phyloP scores from a whole-genome alignment of 768 basidiomycete species.

The Suillus subluteus region DNA sequence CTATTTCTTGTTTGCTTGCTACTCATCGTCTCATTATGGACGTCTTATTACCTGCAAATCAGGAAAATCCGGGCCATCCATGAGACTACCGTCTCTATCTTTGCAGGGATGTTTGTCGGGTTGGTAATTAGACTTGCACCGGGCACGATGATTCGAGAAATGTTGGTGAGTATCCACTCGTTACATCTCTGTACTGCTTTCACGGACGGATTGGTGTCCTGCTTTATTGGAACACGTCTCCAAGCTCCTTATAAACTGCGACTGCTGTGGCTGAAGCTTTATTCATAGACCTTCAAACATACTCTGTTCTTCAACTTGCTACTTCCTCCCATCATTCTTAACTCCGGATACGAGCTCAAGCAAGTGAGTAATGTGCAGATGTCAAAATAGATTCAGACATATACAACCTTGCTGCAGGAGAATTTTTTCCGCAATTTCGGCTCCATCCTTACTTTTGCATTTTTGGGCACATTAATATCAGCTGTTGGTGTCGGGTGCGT shows the following conservation, averaged over 20 bases:
- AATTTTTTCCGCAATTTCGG: constrained; percentile 99
- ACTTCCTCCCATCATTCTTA: constrained; percentile 97
- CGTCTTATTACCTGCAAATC: constrained; percentile 97
- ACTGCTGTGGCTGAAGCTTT: constrained; percentile 5
- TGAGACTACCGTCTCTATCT: constrained; percentile 93
- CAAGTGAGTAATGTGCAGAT: constrained; percentile 57
- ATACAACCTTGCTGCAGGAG: constrained; percentile 55
- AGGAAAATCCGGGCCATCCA: constrained; percentile 94
- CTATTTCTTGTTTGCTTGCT: constrained; percentile 90
- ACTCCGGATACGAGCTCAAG: constrained; percentile 97
- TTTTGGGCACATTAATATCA: constrained; percentile 94
- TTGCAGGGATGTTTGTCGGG: constrained; percentile 96
- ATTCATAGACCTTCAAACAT: constrained; percentile 85
- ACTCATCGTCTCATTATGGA: constrained; percentile 92
- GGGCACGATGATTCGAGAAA: constrained; percentile 93
- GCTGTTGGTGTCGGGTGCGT: constrained; percentile 94
- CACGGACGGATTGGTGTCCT: background rate
- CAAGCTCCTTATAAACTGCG: background rate
- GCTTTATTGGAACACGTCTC: background rate
- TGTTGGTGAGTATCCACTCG: constrained; percentile 76
- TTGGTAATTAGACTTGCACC: constrained; percentile 88
- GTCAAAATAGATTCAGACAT: background rate
- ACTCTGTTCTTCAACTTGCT: constrained; percentile 97
- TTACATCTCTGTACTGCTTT: background rate
- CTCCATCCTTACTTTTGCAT: constrained; percentile 92